Evolutionary conservation across 208 protist genomes (phyloP), one percentile per base, ranked within the genome.

Genomic region (Trypanosoma theileri): DNA sequence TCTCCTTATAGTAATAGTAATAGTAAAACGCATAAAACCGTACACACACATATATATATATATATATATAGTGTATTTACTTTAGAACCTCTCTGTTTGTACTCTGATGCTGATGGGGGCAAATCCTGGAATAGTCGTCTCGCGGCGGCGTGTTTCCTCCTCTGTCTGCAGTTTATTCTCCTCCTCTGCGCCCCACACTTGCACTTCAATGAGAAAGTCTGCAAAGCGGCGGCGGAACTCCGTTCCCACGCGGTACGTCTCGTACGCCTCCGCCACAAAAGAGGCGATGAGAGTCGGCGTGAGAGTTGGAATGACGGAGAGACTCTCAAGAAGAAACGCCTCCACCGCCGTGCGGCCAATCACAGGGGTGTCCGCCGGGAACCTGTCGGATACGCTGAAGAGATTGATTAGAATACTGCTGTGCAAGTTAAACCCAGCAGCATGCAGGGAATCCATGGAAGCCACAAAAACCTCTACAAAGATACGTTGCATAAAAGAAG

Each of bases 181-280:
- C 71, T 93, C 77, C 66, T 96, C 91, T 9, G 88, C 91, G 28
- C 88, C 91, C 88, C 91, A 96, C 21, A 96, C 82, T 42, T 84
- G 63, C 57, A 89, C 80, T 61, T 96, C 91, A 56, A 96, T 89
- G 11, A 96, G 69, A 59, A 96, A 94, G 59, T 96, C 91, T 0
- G 91, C 81, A 54, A 93, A 82, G 21, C 63, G 59, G 1, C 72
- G 77, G 22, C 70, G 57, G 60, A 96, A 94, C 53, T 60, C 61
- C 24, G 68, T 46, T 8, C 80, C 69, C 40, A 87, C 72, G 1
- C 35, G 57, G 53, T 75, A 86, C 9, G 44, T 65, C 1, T 75
- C 59, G 66, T 89, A 96, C 67, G 82, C 81, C 42, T 58, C 58
- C 4, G 77, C 58, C 3, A 94, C 67, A 71, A 96, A 94, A 0